Percentiles rank a stretch among this genome's conserved stretches.
phyloP scores from a whole-genome alignment of 1,284 basidiomycete genomes.

The Boletus hoseneyae region DNA sequence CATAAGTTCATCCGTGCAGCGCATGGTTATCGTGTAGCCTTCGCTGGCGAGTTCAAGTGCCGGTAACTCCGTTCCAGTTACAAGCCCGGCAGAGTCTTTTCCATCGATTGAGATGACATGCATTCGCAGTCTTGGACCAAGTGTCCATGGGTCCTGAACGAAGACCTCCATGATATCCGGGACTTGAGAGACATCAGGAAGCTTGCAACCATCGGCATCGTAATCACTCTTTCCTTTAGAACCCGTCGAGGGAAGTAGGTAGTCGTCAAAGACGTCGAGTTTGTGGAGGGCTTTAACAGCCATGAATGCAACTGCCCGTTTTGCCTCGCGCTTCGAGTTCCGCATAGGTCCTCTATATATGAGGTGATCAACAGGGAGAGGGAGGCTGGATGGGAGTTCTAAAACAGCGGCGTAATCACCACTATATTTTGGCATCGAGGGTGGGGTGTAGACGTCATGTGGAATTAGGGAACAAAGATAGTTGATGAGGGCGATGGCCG shows the following conservation, averaged over 20 bases:
- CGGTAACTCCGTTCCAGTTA: constrained; percentile 58
- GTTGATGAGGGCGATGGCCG: constrained; percentile 64
- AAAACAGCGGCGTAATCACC: constrained; percentile 58
- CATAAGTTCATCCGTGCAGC: constrained; percentile 37
- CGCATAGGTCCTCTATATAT: constrained; percentile 54
- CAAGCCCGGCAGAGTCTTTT: constrained; percentile 47
- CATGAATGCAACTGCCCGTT: constrained; percentile 73
- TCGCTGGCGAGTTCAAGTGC: constrained; percentile 41
- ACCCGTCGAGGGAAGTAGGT: constrained; percentile 61
- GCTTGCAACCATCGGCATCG: constrained; percentile 48
- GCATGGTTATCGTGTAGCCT: constrained; percentile 36
- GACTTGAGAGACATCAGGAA: constrained; percentile 42
- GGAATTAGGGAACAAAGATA: constrained; percentile 75
- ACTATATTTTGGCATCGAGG: constrained; percentile 55
- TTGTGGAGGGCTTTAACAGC: constrained; percentile 65
- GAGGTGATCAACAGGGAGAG: constrained; percentile 53
- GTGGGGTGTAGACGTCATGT: constrained; percentile 62
- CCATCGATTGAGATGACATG: constrained; percentile 57
- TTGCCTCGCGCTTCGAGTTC: constrained; percentile 73
- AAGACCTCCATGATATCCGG: constrained; percentile 52
- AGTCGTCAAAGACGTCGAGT: constrained; percentile 75
- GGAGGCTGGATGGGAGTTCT: constrained; percentile 65
- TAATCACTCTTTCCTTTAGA: constrained; percentile 43
- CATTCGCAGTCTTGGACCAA: constrained; percentile 52
- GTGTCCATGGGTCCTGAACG: constrained; percentile 65